Conservation (phyloP, 192 early-diverging fungal genomes). For the Dispira simplex region DNA sequence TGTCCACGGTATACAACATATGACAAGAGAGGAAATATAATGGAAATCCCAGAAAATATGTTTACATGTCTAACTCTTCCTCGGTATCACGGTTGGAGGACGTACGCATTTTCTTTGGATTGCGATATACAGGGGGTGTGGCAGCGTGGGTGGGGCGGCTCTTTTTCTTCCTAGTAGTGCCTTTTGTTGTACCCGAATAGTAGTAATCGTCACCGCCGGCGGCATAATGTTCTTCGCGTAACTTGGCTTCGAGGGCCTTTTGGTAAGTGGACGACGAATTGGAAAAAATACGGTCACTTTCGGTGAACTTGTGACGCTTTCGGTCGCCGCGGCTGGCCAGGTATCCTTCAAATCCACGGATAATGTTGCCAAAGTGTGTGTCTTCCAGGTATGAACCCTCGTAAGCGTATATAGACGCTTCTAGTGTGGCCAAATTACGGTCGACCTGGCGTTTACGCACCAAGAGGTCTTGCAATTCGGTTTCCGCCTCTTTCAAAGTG, state of each 20-base stretch:
- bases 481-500: constrained; percentile 55
- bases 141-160: not conserved
- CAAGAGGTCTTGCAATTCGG: constrained; percentile 53
- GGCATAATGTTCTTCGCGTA: constrained; percentile 8
- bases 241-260: constrained; percentile 13
- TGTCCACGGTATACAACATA: no score
- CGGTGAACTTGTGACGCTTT: constrained; percentile 49
- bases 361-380: constrained; percentile 74
- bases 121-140: not conserved
- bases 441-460: constrained; percentile 69
- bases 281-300: constrained; percentile 75
- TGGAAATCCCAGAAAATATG: no score
- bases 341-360: constrained; percentile 81
- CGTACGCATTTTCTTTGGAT: constrained; percentile 3
- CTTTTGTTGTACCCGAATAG: not conserved
- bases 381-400: constrained; percentile 86
- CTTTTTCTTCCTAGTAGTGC: constrained; percentile 4
- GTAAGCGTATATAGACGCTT: constrained; percentile 67
- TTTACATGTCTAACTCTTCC: constrained; percentile 2
- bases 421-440: constrained; percentile 54
- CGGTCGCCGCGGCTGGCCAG: constrained; percentile 40
- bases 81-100: not conserved
- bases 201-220: not conserved
- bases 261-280: constrained; percentile 44
- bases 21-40: no score